These are phyloP conservation scores for Pichia sp. DNA, from an alignment of 1,139 yeast genomes.

Conservation along the genomic window DNA sequence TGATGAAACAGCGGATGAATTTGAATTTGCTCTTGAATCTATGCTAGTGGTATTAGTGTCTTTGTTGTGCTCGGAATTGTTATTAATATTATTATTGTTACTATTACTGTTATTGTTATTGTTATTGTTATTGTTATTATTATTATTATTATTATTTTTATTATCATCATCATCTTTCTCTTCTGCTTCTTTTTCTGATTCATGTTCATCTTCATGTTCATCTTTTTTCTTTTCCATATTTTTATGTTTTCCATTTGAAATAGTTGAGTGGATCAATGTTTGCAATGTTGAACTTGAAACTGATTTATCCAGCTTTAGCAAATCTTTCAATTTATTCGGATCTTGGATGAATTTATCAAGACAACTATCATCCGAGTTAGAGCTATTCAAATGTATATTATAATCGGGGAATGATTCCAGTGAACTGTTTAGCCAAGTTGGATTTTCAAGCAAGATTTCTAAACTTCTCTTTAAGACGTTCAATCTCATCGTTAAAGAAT, in stretches of 20 bases:
- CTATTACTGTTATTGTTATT: not conserved
- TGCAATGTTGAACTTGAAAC: constrained; percentile 48
- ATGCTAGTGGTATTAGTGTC: too few relatives aligned
- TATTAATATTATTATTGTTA: not conserved
- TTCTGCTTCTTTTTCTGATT: too few relatives aligned
- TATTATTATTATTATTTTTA: too few relatives aligned
- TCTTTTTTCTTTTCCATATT: too few relatives aligned
- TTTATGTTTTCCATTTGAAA: constrained; percentile 15
- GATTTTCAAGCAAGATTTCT: constrained; percentile 62
- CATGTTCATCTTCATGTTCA: too few relatives aligned
- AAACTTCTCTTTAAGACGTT: constrained; percentile 70
- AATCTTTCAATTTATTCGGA: constrained; percentile 2
- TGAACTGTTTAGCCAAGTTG: constrained; percentile 39
- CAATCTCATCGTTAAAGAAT: constrained; percentile 68
- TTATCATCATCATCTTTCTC: constrained; percentile 5
- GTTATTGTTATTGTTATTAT: too few relatives aligned
- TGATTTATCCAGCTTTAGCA: constrained; percentile 31
- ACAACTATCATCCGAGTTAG: not conserved
- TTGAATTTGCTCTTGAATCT: constrained; percentile 6
- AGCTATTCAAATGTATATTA: not conserved
- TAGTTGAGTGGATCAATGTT: constrained; percentile 38
- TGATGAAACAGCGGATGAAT: not conserved
- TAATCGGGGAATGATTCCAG: constrained; percentile 20
- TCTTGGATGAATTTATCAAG: not conserved
- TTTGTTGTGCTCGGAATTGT: too few relatives aligned